Base-by-base conservation (phyloP, 2,329 filamentous ascomycete genomes). In the Trichophyton equinum region DNA sequence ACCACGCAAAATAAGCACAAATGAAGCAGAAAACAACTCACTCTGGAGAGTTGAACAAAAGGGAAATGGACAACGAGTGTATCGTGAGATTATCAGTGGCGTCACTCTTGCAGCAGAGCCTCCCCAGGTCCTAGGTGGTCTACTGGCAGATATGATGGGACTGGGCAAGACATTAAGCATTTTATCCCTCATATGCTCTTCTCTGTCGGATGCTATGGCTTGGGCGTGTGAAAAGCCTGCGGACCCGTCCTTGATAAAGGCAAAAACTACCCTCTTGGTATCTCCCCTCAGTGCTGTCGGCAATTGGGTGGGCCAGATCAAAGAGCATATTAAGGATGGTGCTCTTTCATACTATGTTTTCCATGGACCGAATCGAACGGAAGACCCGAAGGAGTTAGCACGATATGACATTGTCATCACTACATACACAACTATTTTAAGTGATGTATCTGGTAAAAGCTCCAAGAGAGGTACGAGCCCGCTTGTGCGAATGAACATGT, bases 231-330 rank as follows among this genome's bases (percentile, higher is more conserved):
- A 77, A 56, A 67, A 73, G 2, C 84, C 86, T 0, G 79, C 77
- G 60, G 65, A 67, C 55, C 70, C 67, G 4, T 71, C 71, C 57
- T 67, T 70, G 51, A 69, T 66, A 33, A 95, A 96, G 68, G 84
- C 83, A 4, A 87, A 85, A 68, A 85, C 88, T 0, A 97, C 94
- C 0, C 77, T 99, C 36, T 80, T 99, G 18, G 84, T 99, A 15
- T 95, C 88, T 61, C 94, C 94, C 0, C 80, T 96, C 2, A 96
- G 89, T 68, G 94, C 92, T 0, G 85, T 97, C 62, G 86, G 87
- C 27, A 99, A 97, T 69, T 99, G 94, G 94, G 87, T 92, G 67
- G 85, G 91, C 66, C 94, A 99, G 73, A 89, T 97, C 63, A 87
- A 87, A 67, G 82, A 88, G 62, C 94, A 99, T 72, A 78, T 95